Conservation (phyloP, 1,284 basidiomycete genomes). For the Melampsora americana region DNA sequence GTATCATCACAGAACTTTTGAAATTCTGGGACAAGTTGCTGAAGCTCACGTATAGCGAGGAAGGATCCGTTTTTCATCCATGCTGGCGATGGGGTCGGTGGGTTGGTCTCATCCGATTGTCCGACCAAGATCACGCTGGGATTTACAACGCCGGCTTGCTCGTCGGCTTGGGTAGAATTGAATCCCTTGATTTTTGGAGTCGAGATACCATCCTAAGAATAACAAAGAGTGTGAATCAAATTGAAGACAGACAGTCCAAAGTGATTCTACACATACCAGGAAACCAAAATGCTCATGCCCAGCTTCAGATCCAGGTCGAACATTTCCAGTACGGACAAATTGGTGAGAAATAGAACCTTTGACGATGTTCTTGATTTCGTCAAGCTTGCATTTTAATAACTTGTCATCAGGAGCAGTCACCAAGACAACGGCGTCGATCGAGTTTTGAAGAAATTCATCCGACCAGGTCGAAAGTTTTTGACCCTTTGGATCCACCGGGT, state of each 20-base stretch:
- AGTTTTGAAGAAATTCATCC: constrained; percentile 13
- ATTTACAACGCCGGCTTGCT: constrained; percentile 41
- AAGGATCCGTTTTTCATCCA: constrained; percentile 42
- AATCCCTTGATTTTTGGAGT: constrained; percentile 19
- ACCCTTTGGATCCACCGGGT: constrained; percentile 27
- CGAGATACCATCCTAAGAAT: constrained; percentile 37
- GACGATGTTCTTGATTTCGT: constrained; percentile 1
- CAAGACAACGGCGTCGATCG: constrained; percentile 24
- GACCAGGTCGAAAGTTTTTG: constrained; percentile 42
- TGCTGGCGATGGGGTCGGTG: constrained; percentile 1
- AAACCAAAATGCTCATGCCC: constrained; percentile 5
- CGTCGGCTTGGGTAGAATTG: constrained; percentile 12
- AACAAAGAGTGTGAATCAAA: background rate
- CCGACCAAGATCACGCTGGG: constrained; percentile 39
- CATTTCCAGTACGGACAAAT: background rate
- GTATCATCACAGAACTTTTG: constrained; percentile 29
- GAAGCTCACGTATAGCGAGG: constrained; percentile 36
- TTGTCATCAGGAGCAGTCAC: constrained; percentile 20
- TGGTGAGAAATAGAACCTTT: background rate
- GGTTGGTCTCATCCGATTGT: constrained; percentile 12
- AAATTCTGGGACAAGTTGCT: constrained; percentile 43
- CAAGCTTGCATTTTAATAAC: background rate
- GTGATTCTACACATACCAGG: background rate
- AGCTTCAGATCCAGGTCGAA: background rate
- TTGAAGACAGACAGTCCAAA: background rate